phyloP scores from a whole-genome alignment of 345 rosid genomes.

The Linum trigynum region DNA sequence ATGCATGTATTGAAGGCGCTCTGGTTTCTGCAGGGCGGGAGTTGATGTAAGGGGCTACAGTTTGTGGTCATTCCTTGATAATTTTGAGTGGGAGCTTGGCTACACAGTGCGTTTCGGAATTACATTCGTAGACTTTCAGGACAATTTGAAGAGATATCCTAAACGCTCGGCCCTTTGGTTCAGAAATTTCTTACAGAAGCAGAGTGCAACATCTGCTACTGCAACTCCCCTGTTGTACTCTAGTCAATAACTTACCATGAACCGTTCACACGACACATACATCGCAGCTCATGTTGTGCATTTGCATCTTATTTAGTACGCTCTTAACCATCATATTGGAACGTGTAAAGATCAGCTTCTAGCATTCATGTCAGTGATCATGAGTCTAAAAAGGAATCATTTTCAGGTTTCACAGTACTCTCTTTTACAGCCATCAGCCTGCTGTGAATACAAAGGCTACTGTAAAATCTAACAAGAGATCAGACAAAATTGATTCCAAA shows the following conservation, averaged over 20 bases:
- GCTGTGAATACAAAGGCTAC: no score
- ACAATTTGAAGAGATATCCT: constrained; percentile 41
- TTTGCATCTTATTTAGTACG: no score
- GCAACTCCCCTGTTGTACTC: background rate
- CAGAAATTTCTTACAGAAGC: constrained; percentile 27
- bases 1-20: background rate
- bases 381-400: no score
- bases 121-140: constrained; percentile 40
- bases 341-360: no score
- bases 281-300: no score
- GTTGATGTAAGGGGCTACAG: constrained; percentile 47
- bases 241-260: no score
- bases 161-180: constrained; percentile 58
- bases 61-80: constrained; percentile 50
- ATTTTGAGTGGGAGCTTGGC: constrained; percentile 55
- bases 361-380: no score
- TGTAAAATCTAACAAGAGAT: no score
- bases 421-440: no score
- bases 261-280: background rate
- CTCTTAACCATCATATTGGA: no score
- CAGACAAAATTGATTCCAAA: no score
- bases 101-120: constrained; percentile 46
- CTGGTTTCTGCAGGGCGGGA: constrained; percentile 29
- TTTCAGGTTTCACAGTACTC: no score
- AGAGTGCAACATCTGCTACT: background rate